Evolutionary conservation across 2,329 filamentous ascomycete genomes (phyloP).

Genomic region (Lasiodiplodia hormozganensis): DNA sequence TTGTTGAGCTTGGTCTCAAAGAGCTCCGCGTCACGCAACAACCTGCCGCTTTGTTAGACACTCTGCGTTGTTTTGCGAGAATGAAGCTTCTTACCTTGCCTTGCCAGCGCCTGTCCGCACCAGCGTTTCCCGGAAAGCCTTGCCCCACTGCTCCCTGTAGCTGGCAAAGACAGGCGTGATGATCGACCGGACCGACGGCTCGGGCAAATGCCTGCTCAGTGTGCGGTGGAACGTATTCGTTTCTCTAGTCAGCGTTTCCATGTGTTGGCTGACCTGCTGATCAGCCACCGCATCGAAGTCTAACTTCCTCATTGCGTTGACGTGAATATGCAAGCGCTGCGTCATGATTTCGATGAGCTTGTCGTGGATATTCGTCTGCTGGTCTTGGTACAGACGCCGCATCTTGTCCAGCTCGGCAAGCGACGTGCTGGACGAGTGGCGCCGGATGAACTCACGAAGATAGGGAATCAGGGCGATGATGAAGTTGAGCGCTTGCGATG

Average conservation of each 20-base stretch:
- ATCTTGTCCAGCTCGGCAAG: constrained; percentile 89
- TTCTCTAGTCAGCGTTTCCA: constrained; percentile 87
- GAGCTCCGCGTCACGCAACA: constrained; percentile 77
- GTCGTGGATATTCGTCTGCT: constrained; percentile 88
- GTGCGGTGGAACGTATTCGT: constrained; percentile 85
- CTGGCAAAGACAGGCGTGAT: constrained; percentile 84
- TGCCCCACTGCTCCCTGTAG: constrained; percentile 80
- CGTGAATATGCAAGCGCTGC: constrained; percentile 74
- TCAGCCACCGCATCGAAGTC: constrained; percentile 70
- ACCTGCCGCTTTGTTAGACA: constrained; percentile 55
- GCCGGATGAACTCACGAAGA: constrained; percentile 86
- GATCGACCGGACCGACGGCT: constrained; percentile 78
- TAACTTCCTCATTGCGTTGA: constrained; percentile 75
- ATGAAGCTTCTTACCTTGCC: constrained; percentile 65
- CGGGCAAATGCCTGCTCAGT: constrained; percentile 79
- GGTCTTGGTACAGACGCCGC: constrained; percentile 82
- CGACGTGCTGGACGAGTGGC: constrained; percentile 62
- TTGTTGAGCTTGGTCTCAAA: constrained; percentile 75
- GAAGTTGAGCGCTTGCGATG: constrained; percentile 87
- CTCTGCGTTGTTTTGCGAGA: constrained; percentile 27
- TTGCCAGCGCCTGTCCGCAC: constrained; percentile 72
- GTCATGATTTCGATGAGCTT: constrained; percentile 95
- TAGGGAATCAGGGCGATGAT: constrained; percentile 87
- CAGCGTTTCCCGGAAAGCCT: constrained; percentile 69
- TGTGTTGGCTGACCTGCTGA: constrained; percentile 68